These are phyloP conservation scores for Pyrenula aspistea DNA, from an alignment of 495 filamentous ascomycete species.

Conservation along the genomic window DNA sequence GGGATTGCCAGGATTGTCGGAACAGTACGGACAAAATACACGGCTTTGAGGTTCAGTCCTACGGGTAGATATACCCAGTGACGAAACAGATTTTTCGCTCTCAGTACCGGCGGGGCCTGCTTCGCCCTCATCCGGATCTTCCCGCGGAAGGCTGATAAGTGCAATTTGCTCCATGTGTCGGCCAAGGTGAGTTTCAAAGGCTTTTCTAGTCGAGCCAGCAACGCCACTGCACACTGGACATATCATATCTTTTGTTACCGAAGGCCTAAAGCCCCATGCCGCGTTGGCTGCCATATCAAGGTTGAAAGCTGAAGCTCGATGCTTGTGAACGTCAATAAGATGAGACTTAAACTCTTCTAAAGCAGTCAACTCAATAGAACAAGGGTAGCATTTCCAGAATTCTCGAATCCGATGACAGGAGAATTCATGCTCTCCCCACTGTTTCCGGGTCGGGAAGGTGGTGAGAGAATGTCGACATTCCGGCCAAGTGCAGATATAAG, in stretches of 20 bases:
- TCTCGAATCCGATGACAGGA: conserved; percentile 8
- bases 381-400: conserved; percentile 1
- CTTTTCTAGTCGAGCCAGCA: conserved; percentile 1
- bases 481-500: conserved; percentile 22
- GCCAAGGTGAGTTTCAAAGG: conserved; percentile 7
- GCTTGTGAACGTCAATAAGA: too few relatives aligned
- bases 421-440: conserved; percentile 20
- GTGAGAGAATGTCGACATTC: conserved; percentile 10
- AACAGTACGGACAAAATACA: neutral
- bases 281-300: too few relatives aligned
- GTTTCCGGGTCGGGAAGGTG: conserved; percentile 10
- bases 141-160: conserved; percentile 5
- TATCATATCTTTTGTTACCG: neutral
- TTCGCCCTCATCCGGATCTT: neutral
- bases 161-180: conserved; percentile 13
- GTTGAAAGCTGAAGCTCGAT: too few relatives aligned
- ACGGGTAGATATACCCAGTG: too few relatives aligned
- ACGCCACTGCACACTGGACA: conserved; percentile 7
- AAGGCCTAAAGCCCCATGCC: conserved; percentile 1
- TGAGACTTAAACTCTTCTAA: neutral
- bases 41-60: too few relatives aligned
- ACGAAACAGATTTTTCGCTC: neutral
- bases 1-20: neutral
- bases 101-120: neutral
- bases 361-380: neutral